phyloP scores from a whole-genome alignment of 768 basidiomycete species.

The Favolaschia claudopus region DNA sequence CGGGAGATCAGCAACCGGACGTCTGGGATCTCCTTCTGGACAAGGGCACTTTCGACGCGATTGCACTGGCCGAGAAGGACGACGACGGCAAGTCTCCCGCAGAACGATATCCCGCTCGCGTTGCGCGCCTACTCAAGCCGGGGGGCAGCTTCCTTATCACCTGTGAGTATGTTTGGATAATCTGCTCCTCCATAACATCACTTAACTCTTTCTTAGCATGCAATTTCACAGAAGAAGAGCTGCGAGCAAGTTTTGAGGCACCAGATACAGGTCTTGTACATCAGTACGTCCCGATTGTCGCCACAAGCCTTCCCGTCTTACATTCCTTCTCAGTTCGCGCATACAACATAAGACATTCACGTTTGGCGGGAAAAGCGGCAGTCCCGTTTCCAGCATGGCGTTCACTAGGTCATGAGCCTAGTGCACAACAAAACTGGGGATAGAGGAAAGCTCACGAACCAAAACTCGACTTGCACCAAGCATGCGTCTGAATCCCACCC shows the following conservation, averaged over 20 bases:
- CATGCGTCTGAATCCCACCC: too few relatives aligned
- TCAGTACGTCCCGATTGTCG: constrained; percentile 56
- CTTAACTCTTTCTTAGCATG: constrained; percentile 58
- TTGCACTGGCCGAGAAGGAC: constrained; percentile 73
- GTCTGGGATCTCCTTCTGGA: constrained; percentile 82
- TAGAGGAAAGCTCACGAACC: too few relatives aligned
- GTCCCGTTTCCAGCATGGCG: constrained; percentile 72
- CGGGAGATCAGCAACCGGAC: constrained; percentile 29
- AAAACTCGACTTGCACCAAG: too few relatives aligned
- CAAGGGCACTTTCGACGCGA: constrained; percentile 91
- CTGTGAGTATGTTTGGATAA: constrained; percentile 62
- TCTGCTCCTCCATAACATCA: too few relatives aligned
- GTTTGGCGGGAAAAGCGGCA: constrained; percentile 83
- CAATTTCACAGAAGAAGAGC: constrained; percentile 85
- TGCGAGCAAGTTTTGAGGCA: constrained; percentile 60
- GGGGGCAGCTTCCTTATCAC: constrained; percentile 82
- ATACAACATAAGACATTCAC: constrained; percentile 75
- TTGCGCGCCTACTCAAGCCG: constrained; percentile 63
- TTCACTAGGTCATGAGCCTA: too few relatives aligned
- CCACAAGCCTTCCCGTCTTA: not conserved
- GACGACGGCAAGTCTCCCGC: constrained; percentile 59
- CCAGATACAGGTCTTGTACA: constrained; percentile 60
- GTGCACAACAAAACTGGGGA: too few relatives aligned
- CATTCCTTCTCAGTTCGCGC: constrained; percentile 60
- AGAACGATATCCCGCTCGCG: constrained; percentile 65